Evolutionary conservation across 75 land plant species (phyloP), one percentile per base, ranked within the genome.

Genomic region (Isoetes taiwanensis): DNA sequence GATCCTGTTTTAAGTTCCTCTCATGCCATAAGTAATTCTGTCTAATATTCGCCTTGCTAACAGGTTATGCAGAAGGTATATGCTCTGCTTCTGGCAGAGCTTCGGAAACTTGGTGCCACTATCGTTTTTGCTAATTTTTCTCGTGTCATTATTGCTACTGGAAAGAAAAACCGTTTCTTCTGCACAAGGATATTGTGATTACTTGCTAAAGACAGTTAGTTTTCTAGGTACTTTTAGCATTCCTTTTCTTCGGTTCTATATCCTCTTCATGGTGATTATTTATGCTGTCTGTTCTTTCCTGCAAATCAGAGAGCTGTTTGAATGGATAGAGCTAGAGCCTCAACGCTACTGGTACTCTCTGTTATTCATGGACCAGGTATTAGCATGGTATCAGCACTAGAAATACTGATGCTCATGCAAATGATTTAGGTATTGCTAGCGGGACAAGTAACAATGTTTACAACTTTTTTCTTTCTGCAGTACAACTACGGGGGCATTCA

Each of bases 271-370:
- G n/a, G n/a, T n/a, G n/a, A n/a, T n/a, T n/a, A n/a, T n/a, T n/a
- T n/a, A n/a, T n/a, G n/a, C n/a, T n/a, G n/a, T 14, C 2, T 63
- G 3, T 5, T 19, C 56, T 32, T 8, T 52, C n/a, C n/a, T n/a
- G n/a, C 39, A 37, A 37, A 37, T n/a, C n/a, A 93, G 98, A 65
- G 98, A 93, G 53, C 75, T 93, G 58, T 93, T 93, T 79, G 98
- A 93, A 61, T 93, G 98, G 98, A 87, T 93, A 67, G 96, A 93
- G 76, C 64, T 93, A 60, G 95, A 88, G 40, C 96, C 95, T 30
- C 48, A 78, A 48, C 74, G 81, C 31, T 88, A 71, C 35, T 93
- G 98, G 98, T 83, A 93, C 67, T 81, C 90, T 31, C 69, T 93
- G 30, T 72, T 93, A 24, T 93, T 84, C 32, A 93, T 93, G 98